Evolutionary conservation across 1,139 yeast species (phyloP).

Genomic region (Barnettozyma hawaiiensis): DNA sequence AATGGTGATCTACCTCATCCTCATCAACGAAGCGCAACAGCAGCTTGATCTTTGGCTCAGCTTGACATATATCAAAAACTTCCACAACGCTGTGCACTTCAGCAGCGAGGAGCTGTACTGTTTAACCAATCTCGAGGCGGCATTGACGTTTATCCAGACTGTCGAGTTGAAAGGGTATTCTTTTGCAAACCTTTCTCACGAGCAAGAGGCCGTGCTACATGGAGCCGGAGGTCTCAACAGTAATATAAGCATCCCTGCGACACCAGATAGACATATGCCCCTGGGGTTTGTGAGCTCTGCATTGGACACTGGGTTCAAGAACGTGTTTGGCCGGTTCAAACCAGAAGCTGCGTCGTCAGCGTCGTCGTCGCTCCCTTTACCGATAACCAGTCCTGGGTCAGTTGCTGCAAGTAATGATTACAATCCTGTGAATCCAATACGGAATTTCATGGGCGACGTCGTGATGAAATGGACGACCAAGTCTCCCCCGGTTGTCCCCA

Average conservation of each 20-base stretch:
- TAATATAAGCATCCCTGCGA: not conserved
- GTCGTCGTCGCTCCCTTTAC: too few species aligned
- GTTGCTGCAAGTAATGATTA: conserved; percentile 1
- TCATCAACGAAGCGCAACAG: conserved; percentile 33
- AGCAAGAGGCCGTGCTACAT: conserved; percentile 10
- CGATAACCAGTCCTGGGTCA: not conserved
- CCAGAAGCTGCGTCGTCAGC: not conserved
- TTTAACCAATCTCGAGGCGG: conserved; percentile 61
- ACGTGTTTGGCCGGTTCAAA: conserved; percentile 6
- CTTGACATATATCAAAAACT: conserved; percentile 48
- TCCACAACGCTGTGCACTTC: conserved; percentile 42
- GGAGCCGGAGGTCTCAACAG: too few species aligned
- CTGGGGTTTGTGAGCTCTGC: conserved; percentile 13
- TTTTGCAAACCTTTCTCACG: conserved; percentile 6
- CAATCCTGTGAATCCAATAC: conserved; percentile 17
- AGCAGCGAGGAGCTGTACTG: conserved; percentile 52
- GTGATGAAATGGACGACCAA: conserved; percentile 20
- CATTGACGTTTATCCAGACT: conserved; percentile 45
- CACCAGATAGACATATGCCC: conserved; percentile 1
- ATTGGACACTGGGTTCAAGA: conserved; percentile 16
- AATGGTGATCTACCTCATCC: conserved; percentile 43
- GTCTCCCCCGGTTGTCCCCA: conserved; percentile 10
- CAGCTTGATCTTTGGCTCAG: conserved; percentile 41
- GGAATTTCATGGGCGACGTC: conserved; percentile 20
- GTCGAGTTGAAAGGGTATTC: conserved; percentile 7